Conservation (phyloP, 208 protist genomes). For the Trypanosoma scelopori region DNA sequence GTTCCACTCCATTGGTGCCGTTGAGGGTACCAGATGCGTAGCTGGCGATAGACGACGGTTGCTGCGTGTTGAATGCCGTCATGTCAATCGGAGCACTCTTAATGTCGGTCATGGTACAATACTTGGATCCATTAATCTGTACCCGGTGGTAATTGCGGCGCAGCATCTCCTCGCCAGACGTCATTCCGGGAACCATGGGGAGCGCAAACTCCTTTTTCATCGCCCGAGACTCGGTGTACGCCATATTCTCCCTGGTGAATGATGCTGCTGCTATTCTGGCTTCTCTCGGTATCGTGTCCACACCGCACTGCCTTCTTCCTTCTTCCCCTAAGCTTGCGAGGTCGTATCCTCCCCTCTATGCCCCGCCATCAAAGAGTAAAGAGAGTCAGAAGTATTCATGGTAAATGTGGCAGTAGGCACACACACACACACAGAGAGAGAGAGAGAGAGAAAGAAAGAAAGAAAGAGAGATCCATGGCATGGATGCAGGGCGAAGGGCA, state of each 20-base stretch:
- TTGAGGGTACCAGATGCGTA: conserved; percentile 21
- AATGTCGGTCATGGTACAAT: conserved; percentile 47
- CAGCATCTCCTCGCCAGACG: conserved; percentile 89
- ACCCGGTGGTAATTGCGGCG: conserved; percentile 85
- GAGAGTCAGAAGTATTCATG: no score
- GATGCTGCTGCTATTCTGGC: neutral
- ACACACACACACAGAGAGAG: no score
- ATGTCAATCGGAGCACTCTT: conserved; percentile 60
- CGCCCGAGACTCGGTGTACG: conserved; percentile 66
- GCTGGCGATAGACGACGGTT: conserved; percentile 30
- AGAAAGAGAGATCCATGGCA: no score
- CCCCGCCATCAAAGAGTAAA: neutral
- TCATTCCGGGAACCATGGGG: conserved; percentile 88
- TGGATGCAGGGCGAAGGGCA: no score
- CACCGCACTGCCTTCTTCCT: neutral
- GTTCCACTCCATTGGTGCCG: conserved; percentile 2
- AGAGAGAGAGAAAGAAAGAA: no score
- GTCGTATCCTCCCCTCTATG: neutral
- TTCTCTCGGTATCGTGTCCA: neutral
- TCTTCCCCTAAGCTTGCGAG: neutral
- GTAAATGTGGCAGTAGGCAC: no score
- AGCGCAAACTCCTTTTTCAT: conserved; percentile 91
- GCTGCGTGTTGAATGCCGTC: conserved; percentile 29
- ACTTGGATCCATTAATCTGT: conserved; percentile 56
- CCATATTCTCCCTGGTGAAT: conserved; percentile 38